These are phyloP conservation scores for Filobasidium wieringae DNA, from an alignment of 768 basidiomycete species.

Conservation along the genomic window DNA sequence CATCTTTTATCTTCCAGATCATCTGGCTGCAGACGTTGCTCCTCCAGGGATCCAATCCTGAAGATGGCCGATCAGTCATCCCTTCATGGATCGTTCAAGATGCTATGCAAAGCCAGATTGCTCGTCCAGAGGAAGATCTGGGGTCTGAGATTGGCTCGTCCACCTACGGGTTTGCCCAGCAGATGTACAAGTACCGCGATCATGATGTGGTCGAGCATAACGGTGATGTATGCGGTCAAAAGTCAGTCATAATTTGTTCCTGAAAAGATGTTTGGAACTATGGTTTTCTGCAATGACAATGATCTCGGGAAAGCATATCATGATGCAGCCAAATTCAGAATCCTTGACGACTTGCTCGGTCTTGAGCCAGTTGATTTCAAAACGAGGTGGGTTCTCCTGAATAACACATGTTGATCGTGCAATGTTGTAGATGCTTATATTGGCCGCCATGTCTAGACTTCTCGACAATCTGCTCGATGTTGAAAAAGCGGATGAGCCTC, in stretches of 20 bases:
- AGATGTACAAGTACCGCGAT: constrained; percentile 23
- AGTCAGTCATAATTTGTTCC: constrained; percentile 20
- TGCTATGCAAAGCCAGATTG: constrained; percentile 1
- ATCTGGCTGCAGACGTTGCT: constrained; percentile 28
- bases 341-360: constrained; percentile 10
- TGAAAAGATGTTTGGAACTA: constrained; percentile 18
- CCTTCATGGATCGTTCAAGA: constrained; percentile 11
- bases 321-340: constrained; percentile 3
- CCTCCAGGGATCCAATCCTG: neutral
- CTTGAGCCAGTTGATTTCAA: constrained; percentile 12
- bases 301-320: neutral
- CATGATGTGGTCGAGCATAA: constrained; percentile 18
- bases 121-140: neutral
- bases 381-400: constrained; percentile 1
- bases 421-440: no score
- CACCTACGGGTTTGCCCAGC: constrained; percentile 28
- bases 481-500: no score
- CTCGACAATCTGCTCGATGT: no score
- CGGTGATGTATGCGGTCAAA: constrained; percentile 26
- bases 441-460: no score
- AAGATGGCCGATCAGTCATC: constrained; percentile 16
- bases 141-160: neutral
- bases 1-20: constrained; percentile 7
- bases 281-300: constrained; percentile 25
- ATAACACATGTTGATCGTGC: no score